Conservation (phyloP, 140 eudicot genomes). For the Erigeron philadelphicus region DNA sequence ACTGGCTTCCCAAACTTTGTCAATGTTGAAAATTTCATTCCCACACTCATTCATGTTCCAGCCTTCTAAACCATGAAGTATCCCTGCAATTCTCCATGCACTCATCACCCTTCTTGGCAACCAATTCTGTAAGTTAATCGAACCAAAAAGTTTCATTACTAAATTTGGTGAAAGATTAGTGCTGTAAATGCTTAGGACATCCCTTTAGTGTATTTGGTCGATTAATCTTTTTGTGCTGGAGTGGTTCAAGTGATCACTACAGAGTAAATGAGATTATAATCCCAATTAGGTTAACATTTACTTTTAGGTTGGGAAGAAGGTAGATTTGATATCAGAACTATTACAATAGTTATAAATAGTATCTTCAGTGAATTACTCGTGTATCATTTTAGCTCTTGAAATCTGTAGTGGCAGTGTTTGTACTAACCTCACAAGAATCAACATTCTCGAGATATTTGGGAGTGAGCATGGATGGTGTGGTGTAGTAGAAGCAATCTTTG, state of each 20-base stretch:
- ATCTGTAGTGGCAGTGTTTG: neutral
- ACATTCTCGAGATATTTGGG: constrained; percentile 52
- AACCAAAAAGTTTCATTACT: neutral
- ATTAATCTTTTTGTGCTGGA: neutral
- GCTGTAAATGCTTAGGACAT: neutral
- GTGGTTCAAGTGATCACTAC: no score
- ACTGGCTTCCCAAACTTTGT: constrained; percentile 53
- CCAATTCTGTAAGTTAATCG: constrained; percentile 52
- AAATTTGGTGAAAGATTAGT: neutral
- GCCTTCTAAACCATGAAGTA: constrained; percentile 50
- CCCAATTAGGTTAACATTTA: no score
- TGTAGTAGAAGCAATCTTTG: constrained; percentile 50
- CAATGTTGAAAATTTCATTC: constrained; percentile 39
- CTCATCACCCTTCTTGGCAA: constrained; percentile 82
- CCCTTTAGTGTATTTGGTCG: neutral
- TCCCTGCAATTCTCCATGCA: constrained; percentile 78
- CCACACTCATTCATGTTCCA: constrained; percentile 66
- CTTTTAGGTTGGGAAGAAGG: no score
- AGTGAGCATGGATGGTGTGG: constrained; percentile 64
- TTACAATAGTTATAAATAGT: no score
- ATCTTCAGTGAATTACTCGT: no score
- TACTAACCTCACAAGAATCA: constrained; percentile 69
- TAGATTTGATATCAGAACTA: no score
- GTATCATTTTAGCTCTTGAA: neutral
- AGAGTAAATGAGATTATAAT: no score